Evolutionary conservation across 2,329 filamentous ascomycete species (phyloP), one percentile per base, ranked within the genome.

Genomic region (Elsinoe perseae): DNA sequence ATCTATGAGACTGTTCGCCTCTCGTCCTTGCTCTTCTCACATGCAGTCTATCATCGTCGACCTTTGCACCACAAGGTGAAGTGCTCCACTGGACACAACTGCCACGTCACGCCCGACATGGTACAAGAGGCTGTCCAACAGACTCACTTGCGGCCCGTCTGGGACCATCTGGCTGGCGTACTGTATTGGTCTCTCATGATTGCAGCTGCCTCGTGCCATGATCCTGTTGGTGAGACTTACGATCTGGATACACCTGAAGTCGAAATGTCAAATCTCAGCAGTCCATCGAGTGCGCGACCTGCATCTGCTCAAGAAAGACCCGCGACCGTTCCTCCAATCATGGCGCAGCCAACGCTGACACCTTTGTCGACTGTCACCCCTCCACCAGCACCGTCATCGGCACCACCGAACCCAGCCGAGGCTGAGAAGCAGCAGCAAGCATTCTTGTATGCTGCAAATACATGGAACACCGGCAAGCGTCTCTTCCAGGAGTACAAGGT

Each of bases 151-250:
- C 59, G 60, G 12, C 61, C 66, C 20, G 66, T 64, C 60, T 70
- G 67, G 68, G 63, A 62, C 16, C 60, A 63, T 34, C 60, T 69
- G 44, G 61, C 64, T 2, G 68, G 68, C 16, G 65, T 70, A 3
- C 59, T 70, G 6, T 65, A 68, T 56, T 70, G 64, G 62, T 60
- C 66, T 20, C 57, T 62, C 2, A 56, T 69, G 10, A 62, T 70
- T 7, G 66, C 63, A 20, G 63, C 63, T n/a, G 64, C 66, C 4
- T 63, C 67, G 12, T 64, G 64, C 21, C 64, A 64, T 46, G 60
- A 64, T 25, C 48, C 48, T 21, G 30, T 36, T 1, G 48, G 48
- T 14, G 48, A 52, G 16, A 34, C 28, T 16, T 28, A 36, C 30
- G 28, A 52, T 20, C 4, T 36, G 12, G 28, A 50, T 10, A 50